Conservation (phyloP, 306 rosid species). For the Astragalus membranaceus region DNA sequence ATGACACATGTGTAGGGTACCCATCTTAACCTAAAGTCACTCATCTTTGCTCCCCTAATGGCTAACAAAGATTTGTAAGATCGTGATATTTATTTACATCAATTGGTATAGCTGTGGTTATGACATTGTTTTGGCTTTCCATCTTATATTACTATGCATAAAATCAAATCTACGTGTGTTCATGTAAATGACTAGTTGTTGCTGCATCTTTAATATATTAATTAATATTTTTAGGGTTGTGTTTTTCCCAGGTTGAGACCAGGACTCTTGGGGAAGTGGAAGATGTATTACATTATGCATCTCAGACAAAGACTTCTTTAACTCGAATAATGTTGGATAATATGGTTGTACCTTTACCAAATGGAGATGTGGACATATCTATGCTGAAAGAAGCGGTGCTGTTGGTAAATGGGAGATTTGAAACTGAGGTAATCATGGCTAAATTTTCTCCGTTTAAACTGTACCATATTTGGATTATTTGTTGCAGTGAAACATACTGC, state of each 20-base stretch:
- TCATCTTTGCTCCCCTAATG: background rate
- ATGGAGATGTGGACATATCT: slow-evolving; percentile 70
- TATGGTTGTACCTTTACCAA: slow-evolving; percentile 78
- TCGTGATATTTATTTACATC: background rate
- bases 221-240: background rate
- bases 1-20: background rate
- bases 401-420: slow-evolving; percentile 64
- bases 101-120: background rate
- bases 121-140: background rate
- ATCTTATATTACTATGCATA: background rate
- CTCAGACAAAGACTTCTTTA: slow-evolving; percentile 66
- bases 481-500: background rate
- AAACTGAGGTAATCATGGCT: slow-evolving; percentile 64
- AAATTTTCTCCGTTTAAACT: slow-evolving; percentile 6
- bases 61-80: background rate
- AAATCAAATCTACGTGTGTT: background rate
- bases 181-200: background rate
- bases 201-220: background rate
- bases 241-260: slow-evolving; percentile 70
- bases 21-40: background rate
- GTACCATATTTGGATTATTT: background rate
- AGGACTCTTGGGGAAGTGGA: slow-evolving; percentile 81
- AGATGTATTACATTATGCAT: slow-evolving; percentile 59
- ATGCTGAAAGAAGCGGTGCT: slow-evolving; percentile 81
- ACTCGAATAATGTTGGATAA: slow-evolving; percentile 93